Evolutionary conservation across 2,329 filamentous ascomycete species (phyloP), one percentile per base, ranked within the genome.

Genomic region (Pseudogymnoascus sp.): DNA sequence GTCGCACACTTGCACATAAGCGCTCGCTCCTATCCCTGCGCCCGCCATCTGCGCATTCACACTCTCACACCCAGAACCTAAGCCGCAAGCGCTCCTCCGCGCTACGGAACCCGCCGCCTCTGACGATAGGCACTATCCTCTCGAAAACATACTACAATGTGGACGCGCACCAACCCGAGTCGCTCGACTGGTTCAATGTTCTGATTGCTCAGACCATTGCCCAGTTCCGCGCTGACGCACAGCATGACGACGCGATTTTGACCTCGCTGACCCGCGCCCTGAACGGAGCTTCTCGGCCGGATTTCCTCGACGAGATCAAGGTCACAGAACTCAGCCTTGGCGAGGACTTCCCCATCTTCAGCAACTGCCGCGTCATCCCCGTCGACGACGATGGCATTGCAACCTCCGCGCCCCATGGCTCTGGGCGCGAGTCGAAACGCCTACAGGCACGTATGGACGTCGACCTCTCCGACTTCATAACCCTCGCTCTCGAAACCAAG

Each of bases 111-210:
- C 84, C 89, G 0, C 88, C 90, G 0, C 84, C 85, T 3, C 85
- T 96, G 16, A 96, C 93, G 4, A 96, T 96, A n/a, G 89, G 89
- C 61, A 96, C 92, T 8, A 97, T 99, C 66, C 83, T 99, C 25
- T 89, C 88, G 70, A 99, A 99, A 79, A 98, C 95, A 21, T 99
- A 97, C 77, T 99, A 99, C 79, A 96, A 96, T 73, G 91, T 95
- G 48, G 85, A 96, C 70, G 92, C 91, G 66, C 95, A 99, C 75
- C 95, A 98, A 76, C 95, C 95, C 0, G 95, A 99, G 77, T 96
- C 90, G 65, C 78, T 99, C 66, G 95, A 99, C 77, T 99, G 95
- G 95, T 98, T 99, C 82, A 99, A 99, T 74, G 95, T 99, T 25
- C 81, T 99, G 63, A 88, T 98, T 62, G 95, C 93, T 1, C 95